Evolutionary conservation across 441 rosid species (phyloP), one percentile per base, ranked within the genome.

Genomic region (Arabidopsis hybrid): DNA sequence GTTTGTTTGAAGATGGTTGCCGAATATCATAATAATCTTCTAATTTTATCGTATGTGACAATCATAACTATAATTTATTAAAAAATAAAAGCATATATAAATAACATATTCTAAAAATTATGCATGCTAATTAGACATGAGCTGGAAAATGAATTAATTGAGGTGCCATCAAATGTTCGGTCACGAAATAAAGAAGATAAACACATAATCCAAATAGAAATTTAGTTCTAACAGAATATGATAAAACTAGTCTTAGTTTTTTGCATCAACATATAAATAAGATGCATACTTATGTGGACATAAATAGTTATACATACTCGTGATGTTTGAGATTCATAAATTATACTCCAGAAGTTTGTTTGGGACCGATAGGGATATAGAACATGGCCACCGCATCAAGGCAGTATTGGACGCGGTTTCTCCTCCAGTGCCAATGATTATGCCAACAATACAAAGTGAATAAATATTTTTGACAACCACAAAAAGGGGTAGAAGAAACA

Each of bases 351-450:
- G 46, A n/a, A 57, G 53, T 18, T 38, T 26, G 59, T 36, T 45
- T 34, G 63, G 63, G 60, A 63, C 56, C 39, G 67, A 71, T 65
- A 69, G 17, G 17, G 65, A 21, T 8, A 61, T 45, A 64, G 61
- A 76, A 63, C 75, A 76, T 76, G 79, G 79, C 67, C 75, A 69
- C 71, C 75, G 62, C 75, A 55, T 9, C 8, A 26, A 69, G 65
- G 57, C 71, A 76, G 75, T 34, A 40, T 6, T 57, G 29, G 55
- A 69, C 79, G 75, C 79, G 79, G 75, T 69, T 76, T 76, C 70
- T 63, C 40, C 49, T 55, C 61, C 39, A 49, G 31, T 42, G 55
- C 57, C 66, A 40, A 57, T 65, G 32, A 63, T 63, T 21, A 65
- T 70, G 52, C 74, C 74, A 68, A 45, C 56, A 40, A 42, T 61